These are phyloP conservation scores for Carex scoparia DNA, from an alignment of 176 grass and related monocot genomes.

Conservation along the genomic window DNA sequence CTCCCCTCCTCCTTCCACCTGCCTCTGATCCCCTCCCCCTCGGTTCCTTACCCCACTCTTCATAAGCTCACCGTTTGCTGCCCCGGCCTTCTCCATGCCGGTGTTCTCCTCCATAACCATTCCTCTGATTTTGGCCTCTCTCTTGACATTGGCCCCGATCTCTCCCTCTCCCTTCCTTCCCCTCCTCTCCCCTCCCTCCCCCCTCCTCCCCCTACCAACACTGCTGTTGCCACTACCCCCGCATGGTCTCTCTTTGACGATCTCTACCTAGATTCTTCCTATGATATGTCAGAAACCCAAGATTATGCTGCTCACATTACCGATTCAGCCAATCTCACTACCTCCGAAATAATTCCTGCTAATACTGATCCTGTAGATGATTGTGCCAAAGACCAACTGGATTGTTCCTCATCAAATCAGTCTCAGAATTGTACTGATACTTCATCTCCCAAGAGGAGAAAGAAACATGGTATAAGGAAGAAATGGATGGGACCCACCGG, in stretches of 20 bases:
- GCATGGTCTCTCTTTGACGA: slow-evolving; percentile 86
- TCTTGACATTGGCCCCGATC: slow-evolving; percentile 81
- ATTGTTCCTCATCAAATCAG: slow-evolving; percentile 5
- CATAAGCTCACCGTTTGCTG: slow-evolving; percentile 97
- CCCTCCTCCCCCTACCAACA: neutral
- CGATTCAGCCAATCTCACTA: neutral
- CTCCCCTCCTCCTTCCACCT: slow-evolving; percentile 44
- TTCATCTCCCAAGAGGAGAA: slow-evolving; percentile 23
- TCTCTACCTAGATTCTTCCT: slow-evolving; percentile 75
- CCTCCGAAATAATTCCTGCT: neutral
- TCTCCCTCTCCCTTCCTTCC: neutral
- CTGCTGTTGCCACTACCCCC: slow-evolving; percentile 2
- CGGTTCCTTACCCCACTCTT: slow-evolving; percentile 37
- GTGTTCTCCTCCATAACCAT: slow-evolving; percentile 62
- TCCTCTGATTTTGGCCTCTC: slow-evolving; percentile 82
- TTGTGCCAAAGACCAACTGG: neutral
- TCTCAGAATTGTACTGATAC: neutral
- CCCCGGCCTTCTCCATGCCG: slow-evolving; percentile 66
- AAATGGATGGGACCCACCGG: slow-evolving; percentile 46
- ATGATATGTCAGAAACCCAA: slow-evolving; percentile 57
- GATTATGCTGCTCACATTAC: neutral
- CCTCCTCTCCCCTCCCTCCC: neutral
- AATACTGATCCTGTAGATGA: neutral
- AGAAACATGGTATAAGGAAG: slow-evolving; percentile 5
- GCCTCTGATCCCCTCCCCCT: neutral